Evolutionary conservation across 495 filamentous ascomycete species (phyloP).

Genomic region (Cenococcum geophilum): DNA sequence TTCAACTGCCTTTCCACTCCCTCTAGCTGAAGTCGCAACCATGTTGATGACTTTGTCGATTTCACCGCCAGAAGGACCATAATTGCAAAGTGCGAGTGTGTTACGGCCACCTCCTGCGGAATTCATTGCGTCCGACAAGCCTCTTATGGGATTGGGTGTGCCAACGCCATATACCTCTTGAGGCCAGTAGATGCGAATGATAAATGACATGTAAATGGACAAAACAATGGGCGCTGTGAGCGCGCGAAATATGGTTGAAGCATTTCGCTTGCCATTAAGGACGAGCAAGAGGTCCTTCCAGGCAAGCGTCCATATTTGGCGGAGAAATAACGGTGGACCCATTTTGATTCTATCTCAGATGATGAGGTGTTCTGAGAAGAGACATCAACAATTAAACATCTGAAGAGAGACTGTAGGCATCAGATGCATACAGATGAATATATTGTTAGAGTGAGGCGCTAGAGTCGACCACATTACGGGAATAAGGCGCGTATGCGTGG

Average conservation of each 20-base stretch:
- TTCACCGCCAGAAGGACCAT: conserved; percentile 56
- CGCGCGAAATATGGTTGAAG: conserved; percentile 20
- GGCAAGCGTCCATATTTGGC: conserved; percentile 21
- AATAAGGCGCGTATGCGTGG: not conserved
- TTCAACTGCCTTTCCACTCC: conserved; percentile 48
- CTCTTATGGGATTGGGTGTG: conserved; percentile 46
- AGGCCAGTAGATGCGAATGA: conserved; percentile 25
- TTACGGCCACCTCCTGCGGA: conserved; percentile 41
- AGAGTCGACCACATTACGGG: no score
- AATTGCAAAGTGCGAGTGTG: conserved; percentile 64
- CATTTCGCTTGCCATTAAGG: conserved; percentile 16
- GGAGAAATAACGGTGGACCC: conserved; percentile 12
- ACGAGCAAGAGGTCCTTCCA: conserved; percentile 24
- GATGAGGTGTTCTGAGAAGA: not conserved
- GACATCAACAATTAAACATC: not conserved
- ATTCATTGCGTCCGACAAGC: conserved; percentile 50
- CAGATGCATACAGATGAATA: not conserved
- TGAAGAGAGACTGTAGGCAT: not conserved
- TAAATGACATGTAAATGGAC: conserved; percentile 23
- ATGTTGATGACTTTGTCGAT: conserved; percentile 61
- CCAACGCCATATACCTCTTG: conserved; percentile 55
- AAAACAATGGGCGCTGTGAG: conserved; percentile 22
- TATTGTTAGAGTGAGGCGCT: no score
- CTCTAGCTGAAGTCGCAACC: conserved; percentile 44
- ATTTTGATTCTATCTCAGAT: not conserved